Evolutionary conservation across 106 monocot species (phyloP), one percentile per base, ranked within the genome.

Genomic region (Phalaenopsis equestris): DNA sequence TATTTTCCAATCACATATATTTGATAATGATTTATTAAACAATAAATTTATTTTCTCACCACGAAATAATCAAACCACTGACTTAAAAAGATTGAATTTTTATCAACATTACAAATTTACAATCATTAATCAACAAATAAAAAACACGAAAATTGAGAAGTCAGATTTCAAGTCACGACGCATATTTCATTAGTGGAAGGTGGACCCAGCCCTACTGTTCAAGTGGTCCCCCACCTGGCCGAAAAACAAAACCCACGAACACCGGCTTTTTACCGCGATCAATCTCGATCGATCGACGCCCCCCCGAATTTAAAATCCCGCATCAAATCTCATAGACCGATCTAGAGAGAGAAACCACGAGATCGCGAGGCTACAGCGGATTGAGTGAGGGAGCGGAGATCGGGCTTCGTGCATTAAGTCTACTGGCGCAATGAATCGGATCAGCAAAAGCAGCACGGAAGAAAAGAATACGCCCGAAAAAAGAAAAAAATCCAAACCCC

Each of bases 401-500:
- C 46, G 81, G 58, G 47, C 18, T 36, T 76, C 45, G 81, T 81
- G 81, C 47, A 81, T 17, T 64, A 64, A 75, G 42, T 48, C n/a
- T 46, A 56, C 41, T 37, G 14, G 2, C 67, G 55, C 43, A 57
- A 81, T 81, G 81, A 65, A 57, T 76, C 58, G 57, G 72, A 81
- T 81, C 81, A 18, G 56, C 16, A 81, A 81, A 75, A 75, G 74
- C 73, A 81, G 42, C 12, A 56, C 37, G n/a, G 48, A 72, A 72
- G 48, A 80, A 80, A 73, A 80, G 72, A 38, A 79, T 46, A 23
- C 52, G 30, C 9, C 52, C 52, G 12, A 52, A 70, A 41, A 73
- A 80, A 73, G 39, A 36, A 55, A 19, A 73, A 46, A 43, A 43
- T 67, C 67, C 24, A 36, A 76, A 76, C 30, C 49, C n/a, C 46